Evolutionary conservation across 108 stramenopile genomes (phyloP), one percentile per base, ranked within the genome.

Genomic region (Cyclotella atomus): DNA sequence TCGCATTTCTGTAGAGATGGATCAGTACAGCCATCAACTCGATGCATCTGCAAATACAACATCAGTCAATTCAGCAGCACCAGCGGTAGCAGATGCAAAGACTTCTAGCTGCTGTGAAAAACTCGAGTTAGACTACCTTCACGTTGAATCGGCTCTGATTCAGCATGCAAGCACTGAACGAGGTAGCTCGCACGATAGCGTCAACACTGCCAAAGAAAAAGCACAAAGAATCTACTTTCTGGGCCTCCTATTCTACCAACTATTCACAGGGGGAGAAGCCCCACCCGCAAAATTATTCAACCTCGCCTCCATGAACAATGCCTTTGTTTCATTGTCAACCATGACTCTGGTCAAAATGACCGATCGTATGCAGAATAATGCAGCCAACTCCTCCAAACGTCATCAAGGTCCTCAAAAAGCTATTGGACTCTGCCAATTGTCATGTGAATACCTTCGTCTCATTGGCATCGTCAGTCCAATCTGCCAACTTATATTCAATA

Each of bases 401-500:
- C 54, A 28, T 17, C 54, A 16, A 28, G 54, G 54, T 55, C 25
- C 54, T 28, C 8, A 4, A 5, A 29, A 29, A 19, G 25, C 6
- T 2, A 15, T 55, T 55, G 54, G 49, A n/a, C 19, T n/a, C 4
- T 50, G 21, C 27, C 3, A 55, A 28, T 5, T 55, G 28, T 55
- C 25, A 3, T 28, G 24, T 55, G 25, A 55, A 29, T 28, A 55
- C 16, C 54, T 55, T 4, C 24, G 17, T 6, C 28, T 28, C 7
- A 6, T 55, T 29, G 54, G 54, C 16, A 7, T 67, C 3, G 20
- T 50, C 10, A 52, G 15, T 33, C 17, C 47, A 10, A 33, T 67
- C 20, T 67, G 66, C 20, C 19, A 52, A 16, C 34, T 67, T 0
- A 52, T 67, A 0, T 55, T 55, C 7, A 55, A 55, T 28, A 55